phyloP scores from a whole-genome alignment of 169 alveolate genomes.

The Eimeria falciformis region DNA sequence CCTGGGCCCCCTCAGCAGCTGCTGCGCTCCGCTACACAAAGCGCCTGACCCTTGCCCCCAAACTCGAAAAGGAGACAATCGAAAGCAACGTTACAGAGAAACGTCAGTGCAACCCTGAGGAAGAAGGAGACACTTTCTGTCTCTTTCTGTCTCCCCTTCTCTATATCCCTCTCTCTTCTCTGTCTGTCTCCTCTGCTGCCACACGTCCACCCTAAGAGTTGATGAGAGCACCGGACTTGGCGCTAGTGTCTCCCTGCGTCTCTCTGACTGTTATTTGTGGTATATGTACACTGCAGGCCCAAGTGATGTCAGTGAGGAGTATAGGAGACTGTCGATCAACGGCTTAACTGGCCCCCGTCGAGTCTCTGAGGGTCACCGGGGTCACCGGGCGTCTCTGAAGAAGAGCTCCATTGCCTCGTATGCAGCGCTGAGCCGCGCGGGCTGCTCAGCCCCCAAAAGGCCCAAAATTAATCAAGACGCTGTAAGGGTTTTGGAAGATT shows the following conservation, averaged over 20 bases:
- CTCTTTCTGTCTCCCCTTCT: no score
- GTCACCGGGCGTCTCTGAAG: constrained; percentile 5
- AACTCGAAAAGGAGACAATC: neutral
- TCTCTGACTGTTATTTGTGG: no score
- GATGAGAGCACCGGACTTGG: no score
- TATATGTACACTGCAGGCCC: neutral
- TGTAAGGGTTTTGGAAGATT: neutral
- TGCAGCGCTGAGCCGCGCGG: constrained; percentile 33
- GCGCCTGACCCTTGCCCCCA: constrained; percentile 18
- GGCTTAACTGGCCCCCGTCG: neutral
- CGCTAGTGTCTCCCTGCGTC: no score
- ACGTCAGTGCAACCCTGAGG: no score
- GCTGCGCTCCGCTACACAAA: neutral
- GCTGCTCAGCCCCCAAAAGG: constrained; percentile 36
- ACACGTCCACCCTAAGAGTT: no score
- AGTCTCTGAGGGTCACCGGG: neutral
- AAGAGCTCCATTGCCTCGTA: neutral
- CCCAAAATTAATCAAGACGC: constrained; percentile 61
- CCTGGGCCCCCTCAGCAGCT: neutral
- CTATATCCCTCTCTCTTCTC: no score
- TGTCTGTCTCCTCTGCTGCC: no score
- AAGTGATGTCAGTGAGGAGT: neutral
- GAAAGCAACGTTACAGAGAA: no score
- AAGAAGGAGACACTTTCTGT: no score
- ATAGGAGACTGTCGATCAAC: neutral